Evolutionary conservation across 2,329 filamentous ascomycete genomes (phyloP), one percentile per base, ranked within the genome.

Genomic region (Biscogniauxia marginata): DNA sequence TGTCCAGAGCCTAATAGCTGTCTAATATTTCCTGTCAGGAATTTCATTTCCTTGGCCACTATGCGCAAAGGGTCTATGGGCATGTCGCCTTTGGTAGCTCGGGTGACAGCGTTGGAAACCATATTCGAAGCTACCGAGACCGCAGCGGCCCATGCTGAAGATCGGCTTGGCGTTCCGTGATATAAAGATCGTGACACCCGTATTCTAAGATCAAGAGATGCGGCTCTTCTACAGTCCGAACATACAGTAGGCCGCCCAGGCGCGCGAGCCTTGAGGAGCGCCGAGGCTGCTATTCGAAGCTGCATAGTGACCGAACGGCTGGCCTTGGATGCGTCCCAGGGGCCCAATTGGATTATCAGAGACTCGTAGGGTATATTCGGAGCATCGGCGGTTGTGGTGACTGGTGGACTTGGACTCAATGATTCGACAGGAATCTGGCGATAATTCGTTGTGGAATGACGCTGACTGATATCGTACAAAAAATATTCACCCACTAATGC

Each of bases 1-100:
- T 99, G 93, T 5, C 93, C 93, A 0, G 93, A 97, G 5, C 93
- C 93, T 16, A 98, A 79, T n/a, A 98, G 81, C 70, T 96, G 90
- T 59, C 91, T 84, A 74, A 98, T 96, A 68, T 98, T 96, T 53
- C 92, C 92, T 9, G 90, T 96, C 69, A 98, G 77, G 67, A 93
- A 96, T 75, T 96, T 95, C 87, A 99, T 91, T 79, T 98, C 93
- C 76, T 96, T 96, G 60, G 91, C 93, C 30, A 98, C 93, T 30
- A 91, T 89, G 60, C 90, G 85, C 68, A 98, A 82, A 30, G 93
- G 93, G 72, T 98, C 93, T 67, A 96, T 84, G 59, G 86, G 84
- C 76, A 96, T 85, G 56, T 84, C 83, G 64, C 80, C 80, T 64
- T 86, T 84, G 60, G 83, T 79, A 54, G 84, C 79, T 64, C 84